Evolutionary conservation across 192 early-diverging fungal genomes (phyloP).

Genomic region (Dispira simplex): DNA sequence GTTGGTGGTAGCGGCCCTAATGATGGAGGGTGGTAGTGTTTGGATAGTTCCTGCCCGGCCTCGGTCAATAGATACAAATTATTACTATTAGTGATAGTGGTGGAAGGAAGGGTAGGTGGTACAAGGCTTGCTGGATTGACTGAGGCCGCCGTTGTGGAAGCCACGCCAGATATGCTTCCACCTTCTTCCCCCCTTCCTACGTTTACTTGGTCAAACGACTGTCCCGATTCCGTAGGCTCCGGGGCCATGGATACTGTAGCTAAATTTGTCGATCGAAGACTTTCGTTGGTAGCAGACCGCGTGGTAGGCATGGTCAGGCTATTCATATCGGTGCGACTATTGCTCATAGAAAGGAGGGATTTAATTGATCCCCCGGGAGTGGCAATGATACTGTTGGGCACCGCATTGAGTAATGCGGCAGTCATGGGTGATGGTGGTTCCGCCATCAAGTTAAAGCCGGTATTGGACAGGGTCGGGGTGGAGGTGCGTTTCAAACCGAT

Average conservation of each 20-base stretch:
- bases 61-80: slow-evolving; percentile 17
- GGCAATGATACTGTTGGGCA: neutral
- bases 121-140: neutral
- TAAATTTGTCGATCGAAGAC: too few species aligned
- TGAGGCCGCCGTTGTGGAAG: too few species aligned
- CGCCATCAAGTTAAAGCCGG: neutral
- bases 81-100: neutral
- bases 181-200: too few species aligned
- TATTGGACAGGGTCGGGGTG: neutral
- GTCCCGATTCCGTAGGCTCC: too few species aligned
- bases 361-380: slow-evolving; percentile 4
- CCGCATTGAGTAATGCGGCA: slow-evolving; percentile 9
- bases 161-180: too few species aligned
- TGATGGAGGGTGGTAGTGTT: neutral
- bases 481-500: slow-evolving; percentile 27
- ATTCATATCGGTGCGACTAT: too few species aligned
- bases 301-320: too few species aligned
- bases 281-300: too few species aligned
- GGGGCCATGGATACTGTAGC: too few species aligned
- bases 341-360: neutral
- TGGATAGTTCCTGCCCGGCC: slow-evolving; percentile 15
- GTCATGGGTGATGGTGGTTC: slow-evolving; percentile 10
- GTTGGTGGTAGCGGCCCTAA: neutral
- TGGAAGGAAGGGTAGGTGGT: neutral
- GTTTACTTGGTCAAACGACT: too few species aligned